Evolutionary conservation across 371 early-diverging fungal genomes (phyloP).

Genomic region (Mortierella sp.): DNA sequence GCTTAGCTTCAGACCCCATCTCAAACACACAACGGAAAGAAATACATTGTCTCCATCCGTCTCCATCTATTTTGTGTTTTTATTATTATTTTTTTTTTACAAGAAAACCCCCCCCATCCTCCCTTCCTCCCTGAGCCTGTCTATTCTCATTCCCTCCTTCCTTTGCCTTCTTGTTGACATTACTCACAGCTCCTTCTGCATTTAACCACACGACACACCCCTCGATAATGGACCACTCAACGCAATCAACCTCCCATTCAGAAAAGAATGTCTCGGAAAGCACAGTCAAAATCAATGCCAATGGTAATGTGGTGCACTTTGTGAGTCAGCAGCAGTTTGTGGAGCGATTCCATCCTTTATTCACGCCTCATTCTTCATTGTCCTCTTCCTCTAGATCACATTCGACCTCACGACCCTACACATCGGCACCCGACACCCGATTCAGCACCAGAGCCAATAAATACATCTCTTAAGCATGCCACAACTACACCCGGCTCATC

Average conservation of each 20-base stretch:
- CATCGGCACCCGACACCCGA: conserved; percentile 3
- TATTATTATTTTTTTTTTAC: neutral
- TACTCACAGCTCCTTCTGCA: neutral
- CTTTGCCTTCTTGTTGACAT: neutral
- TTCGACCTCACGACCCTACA: neutral
- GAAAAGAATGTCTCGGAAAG: neutral
- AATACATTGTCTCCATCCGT: no score
- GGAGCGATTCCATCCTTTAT: neutral
- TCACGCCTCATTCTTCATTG: neutral
- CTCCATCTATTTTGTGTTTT: no score
- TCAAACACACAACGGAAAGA: no score
- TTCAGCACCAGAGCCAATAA: neutral
- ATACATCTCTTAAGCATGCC: neutral
- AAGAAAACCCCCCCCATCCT: neutral
- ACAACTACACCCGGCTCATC: neutral
- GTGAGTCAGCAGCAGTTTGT: neutral
- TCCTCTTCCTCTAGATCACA: conserved; percentile 6
- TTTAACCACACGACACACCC: neutral
- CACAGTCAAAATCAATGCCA: neutral
- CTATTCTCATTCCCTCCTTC: conserved; percentile 9
- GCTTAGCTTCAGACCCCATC: no score
- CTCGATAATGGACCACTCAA: conserved; percentile 2
- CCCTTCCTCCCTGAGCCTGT: neutral
- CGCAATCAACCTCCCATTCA: neutral
- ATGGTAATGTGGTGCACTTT: neutral